phyloP scores from a whole-genome alignment of 345 rosid species.

The Salix suchowensis region DNA sequence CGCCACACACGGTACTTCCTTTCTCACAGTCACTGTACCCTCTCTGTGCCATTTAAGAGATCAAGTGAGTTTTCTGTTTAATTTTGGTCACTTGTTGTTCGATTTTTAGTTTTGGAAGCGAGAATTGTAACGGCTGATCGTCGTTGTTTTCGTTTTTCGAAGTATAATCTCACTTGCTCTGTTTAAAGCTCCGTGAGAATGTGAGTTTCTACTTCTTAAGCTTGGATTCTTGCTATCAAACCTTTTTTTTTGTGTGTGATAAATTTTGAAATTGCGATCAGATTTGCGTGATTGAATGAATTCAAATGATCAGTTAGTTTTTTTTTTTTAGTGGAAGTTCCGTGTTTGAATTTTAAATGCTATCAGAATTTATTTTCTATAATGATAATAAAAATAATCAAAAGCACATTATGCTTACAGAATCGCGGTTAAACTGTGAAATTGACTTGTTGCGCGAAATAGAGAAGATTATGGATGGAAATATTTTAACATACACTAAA shows the following conservation, averaged over 20 bases:
- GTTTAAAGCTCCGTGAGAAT: slow-evolving; percentile 4
- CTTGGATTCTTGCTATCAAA: background rate
- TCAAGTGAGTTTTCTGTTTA: background rate
- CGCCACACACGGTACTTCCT: slow-evolving; percentile 1
- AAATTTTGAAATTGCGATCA: background rate
- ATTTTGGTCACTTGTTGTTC: background rate
- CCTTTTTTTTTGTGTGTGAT: background rate
- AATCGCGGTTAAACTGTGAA: background rate
- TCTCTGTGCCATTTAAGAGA: background rate
- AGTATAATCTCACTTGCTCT: background rate
- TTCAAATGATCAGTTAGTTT: background rate
- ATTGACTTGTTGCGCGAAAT: background rate
- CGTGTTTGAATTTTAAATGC: background rate
- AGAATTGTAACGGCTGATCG: slow-evolving; percentile 4
- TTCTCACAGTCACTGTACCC: background rate
- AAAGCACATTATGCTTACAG: background rate
- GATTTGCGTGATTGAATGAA: background rate
- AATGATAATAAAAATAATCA: background rate
- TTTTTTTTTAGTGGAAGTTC: background rate
- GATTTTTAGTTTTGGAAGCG: background rate
- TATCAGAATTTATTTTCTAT: background rate
- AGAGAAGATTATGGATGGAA: background rate
- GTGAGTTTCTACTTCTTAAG: background rate
- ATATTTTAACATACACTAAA: background rate
- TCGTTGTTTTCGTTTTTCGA: background rate